phyloP scores from a whole-genome alignment of 106 monocot species.

The Dendrobium huoshanense region DNA sequence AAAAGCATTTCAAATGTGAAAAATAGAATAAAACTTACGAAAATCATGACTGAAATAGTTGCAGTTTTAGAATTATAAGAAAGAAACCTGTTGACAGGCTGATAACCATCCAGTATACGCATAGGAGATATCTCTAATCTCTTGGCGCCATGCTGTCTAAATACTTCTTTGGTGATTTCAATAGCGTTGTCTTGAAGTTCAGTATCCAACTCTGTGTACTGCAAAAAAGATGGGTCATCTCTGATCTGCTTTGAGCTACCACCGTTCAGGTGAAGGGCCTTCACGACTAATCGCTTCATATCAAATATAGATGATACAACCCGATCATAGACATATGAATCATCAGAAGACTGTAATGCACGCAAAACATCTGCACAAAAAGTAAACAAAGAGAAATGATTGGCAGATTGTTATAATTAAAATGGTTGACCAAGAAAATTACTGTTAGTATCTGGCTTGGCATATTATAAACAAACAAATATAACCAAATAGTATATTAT shows the following conservation, averaged over 20 bases:
- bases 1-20: constrained; percentile 6
- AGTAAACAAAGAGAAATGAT: constrained; percentile 1
- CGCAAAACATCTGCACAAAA: constrained; percentile 71
- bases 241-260: constrained; percentile 25
- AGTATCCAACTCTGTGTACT: constrained; percentile 32
- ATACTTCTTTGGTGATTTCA: constrained; percentile 70
- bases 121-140: constrained; percentile 74
- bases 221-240: constrained; percentile 37
- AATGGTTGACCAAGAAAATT: neutral
- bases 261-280: constrained; percentile 32
- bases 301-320: constrained; percentile 90
- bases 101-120: constrained; percentile 40
- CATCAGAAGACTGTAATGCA: constrained; percentile 76
- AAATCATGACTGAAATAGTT: neutral
- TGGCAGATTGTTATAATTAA: neutral
- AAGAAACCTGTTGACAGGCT: constrained; percentile 52
- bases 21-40: neutral
- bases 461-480: neutral
- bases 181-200: constrained; percentile 55
- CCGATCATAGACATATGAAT: constrained; percentile 86
- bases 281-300: constrained; percentile 55
- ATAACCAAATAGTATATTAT: neutral
- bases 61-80: neutral
- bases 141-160: constrained; percentile 76
- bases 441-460: neutral